phyloP scores from a whole-genome alignment of 805 yeast species.

The Myxozyma sirexii region DNA sequence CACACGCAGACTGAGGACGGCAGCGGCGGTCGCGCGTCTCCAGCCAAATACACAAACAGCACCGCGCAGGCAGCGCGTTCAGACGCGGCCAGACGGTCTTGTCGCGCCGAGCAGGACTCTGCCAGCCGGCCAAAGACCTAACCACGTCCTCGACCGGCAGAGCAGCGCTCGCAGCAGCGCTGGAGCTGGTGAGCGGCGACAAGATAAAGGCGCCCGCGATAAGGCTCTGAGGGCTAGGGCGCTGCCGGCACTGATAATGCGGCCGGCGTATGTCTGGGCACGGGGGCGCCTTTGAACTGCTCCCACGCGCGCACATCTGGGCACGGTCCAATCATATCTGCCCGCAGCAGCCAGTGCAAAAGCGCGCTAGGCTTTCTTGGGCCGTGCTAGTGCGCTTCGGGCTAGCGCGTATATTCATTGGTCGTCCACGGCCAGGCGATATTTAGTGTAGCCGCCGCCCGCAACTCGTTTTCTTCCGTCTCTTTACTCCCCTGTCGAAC shows the following conservation, averaged over 20 bases:
- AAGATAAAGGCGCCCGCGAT: slow-evolving; percentile 13
- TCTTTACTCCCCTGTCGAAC: slow-evolving; percentile 4
- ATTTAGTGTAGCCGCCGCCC: slow-evolving; percentile 29
- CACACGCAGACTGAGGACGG: too few species aligned
- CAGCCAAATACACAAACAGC: too few species aligned
- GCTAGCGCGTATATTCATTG: slow-evolving; percentile 14
- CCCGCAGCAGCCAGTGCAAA: slow-evolving; percentile 1
- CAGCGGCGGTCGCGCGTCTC: too few species aligned
- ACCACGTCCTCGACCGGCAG: too few species aligned
- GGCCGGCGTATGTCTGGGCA: slow-evolving; percentile 21
- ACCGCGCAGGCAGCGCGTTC: too few species aligned
- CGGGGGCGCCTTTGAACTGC: slow-evolving; percentile 5
- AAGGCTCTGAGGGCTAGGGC: background rate
- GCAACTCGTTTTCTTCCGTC: slow-evolving; percentile 13
- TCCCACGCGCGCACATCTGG: background rate
- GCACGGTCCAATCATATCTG: slow-evolving; percentile 18
- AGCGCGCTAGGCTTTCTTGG: slow-evolving; percentile 4
- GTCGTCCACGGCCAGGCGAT: slow-evolving; percentile 19
- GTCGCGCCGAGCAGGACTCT: too few species aligned
- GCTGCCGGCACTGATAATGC: background rate
- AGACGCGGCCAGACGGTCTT: too few species aligned
- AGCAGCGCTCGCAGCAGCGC: background rate
- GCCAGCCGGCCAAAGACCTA: too few species aligned
- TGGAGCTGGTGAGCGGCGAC: background rate
- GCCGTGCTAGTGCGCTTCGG: slow-evolving; percentile 12